Percentiles rank a stretch among this genome's conserved stretches.
These are phyloP conservation scores for Macrolepiota dolichaula DNA, from an alignment of 768 basidiomycete genomes.

Conservation along the genomic window DNA sequence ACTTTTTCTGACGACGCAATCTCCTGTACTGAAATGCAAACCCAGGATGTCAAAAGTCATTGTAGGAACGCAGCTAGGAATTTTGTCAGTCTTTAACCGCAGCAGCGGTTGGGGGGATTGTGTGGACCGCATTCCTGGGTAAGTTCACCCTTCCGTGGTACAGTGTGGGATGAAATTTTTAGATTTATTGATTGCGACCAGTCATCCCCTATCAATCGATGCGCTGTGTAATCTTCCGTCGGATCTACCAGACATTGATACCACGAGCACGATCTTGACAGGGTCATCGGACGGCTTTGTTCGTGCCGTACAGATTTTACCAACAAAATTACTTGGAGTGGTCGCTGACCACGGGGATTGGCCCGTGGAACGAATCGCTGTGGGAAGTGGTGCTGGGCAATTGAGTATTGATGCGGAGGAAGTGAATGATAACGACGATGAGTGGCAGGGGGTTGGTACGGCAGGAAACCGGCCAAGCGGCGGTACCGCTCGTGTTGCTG, in stretches of 20 bases:
- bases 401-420: constrained; percentile 23
- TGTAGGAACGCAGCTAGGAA: constrained; percentile 87
- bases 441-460: constrained; percentile 15
- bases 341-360: constrained; percentile 91
- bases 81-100: constrained; percentile 87
- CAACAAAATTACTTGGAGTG: constrained; percentile 86
- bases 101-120: constrained; percentile 89
- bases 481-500: constrained; percentile 8
- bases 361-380: constrained; percentile 82
- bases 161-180: neutral
- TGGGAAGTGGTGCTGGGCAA: constrained; percentile 41
- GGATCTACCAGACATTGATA: constrained; percentile 56
- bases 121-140: constrained; percentile 89
- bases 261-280: constrained; percentile 72
- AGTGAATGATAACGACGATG: constrained; percentile 18
- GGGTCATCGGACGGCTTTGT: constrained; percentile 92
- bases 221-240: constrained; percentile 74
- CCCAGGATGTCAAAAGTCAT: constrained; percentile 73
- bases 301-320: constrained; percentile 82
- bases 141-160: constrained; percentile 19
- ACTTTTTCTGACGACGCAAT: neutral
- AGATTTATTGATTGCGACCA: constrained; percentile 26
- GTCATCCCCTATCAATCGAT: constrained; percentile 90
- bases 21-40: constrained; percentile 11
- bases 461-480: constrained; percentile 3